Evolutionary conservation across 75 land plant genomes (phyloP).

Genomic region (Pinus taeda): DNA sequence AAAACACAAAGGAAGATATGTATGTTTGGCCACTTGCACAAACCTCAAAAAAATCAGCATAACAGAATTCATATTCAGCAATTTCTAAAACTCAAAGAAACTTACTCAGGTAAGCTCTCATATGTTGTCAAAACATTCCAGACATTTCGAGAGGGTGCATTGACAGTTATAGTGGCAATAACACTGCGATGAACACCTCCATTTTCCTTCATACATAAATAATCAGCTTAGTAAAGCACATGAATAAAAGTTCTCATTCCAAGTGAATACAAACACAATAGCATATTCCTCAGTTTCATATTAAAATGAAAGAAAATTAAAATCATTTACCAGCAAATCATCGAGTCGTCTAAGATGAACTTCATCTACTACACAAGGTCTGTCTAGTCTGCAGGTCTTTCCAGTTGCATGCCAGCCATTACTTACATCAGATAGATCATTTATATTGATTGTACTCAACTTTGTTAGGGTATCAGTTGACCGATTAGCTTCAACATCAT

Average conservation of each 20-base stretch:
- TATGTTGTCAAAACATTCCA: constrained; percentile 94
- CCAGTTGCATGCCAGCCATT: constrained; percentile 64
- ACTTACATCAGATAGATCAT: background rate
- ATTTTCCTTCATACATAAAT: constrained; percentile 73
- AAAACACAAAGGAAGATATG: background rate
- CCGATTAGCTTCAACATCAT: background rate
- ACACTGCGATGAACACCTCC: constrained; percentile 97
- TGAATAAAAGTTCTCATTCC: constrained; percentile 8
- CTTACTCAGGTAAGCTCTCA: constrained; percentile 91
- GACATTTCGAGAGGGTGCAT: constrained; percentile 83
- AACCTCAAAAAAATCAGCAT: background rate
- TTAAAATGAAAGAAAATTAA: background rate
- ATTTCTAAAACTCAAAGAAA: constrained; percentile 6
- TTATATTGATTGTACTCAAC: background rate
- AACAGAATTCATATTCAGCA: background rate
- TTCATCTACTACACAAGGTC: constrained; percentile 83
- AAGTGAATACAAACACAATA: background rate
- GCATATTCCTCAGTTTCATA: background rate
- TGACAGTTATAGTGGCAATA: constrained; percentile 91
- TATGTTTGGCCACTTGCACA: background rate
- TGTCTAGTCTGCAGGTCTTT: constrained; percentile 57
- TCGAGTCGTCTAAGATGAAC: constrained; percentile 93
- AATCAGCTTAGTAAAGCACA: constrained; percentile 12
- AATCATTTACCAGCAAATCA: constrained; percentile 74
- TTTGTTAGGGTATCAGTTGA: background rate